phyloP scores from a whole-genome alignment of 805 yeast genomes.

The Candida easanensis region DNA sequence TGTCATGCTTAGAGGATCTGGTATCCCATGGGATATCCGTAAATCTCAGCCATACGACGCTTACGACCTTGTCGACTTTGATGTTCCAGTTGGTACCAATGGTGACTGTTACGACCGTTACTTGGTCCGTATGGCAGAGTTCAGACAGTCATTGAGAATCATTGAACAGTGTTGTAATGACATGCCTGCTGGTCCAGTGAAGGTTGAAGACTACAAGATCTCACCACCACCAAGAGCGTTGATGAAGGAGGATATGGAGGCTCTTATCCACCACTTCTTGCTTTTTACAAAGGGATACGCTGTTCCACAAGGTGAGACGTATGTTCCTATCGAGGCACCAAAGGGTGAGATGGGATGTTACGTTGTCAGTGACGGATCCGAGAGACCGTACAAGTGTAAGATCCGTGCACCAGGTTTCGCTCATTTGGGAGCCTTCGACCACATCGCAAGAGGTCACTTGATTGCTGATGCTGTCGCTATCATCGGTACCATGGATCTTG shows the following conservation, averaged over 20 bases:
- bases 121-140: constrained; percentile 85
- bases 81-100: constrained; percentile 79
- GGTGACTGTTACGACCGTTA: constrained; percentile 94
- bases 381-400: constrained; percentile 89
- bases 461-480: constrained; percentile 92
- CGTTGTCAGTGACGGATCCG: constrained; percentile 84
- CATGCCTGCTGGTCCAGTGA: constrained; percentile 90
- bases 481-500: constrained; percentile 93
- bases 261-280: constrained; percentile 85
- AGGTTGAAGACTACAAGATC: constrained; percentile 86
- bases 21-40: constrained; percentile 83
- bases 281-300: constrained; percentile 84
- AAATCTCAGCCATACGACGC: constrained; percentile 90
- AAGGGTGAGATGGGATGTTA: constrained; percentile 95
- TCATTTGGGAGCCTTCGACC: constrained; percentile 85
- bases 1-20: constrained; percentile 89
- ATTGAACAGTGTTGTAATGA: constrained; percentile 87
- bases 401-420: constrained; percentile 95
- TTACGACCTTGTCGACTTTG: constrained; percentile 81
- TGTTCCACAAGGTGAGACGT: constrained; percentile 89
- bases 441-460: constrained; percentile 80
- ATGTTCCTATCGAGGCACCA: constrained; percentile 90
- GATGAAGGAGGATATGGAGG: constrained; percentile 94
- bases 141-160: constrained; percentile 85
- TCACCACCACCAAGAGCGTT: constrained; percentile 75